Evolutionary conservation across 169 alveolate genomes (phyloP).

Genomic region (Hepatocystis sp.): DNA sequence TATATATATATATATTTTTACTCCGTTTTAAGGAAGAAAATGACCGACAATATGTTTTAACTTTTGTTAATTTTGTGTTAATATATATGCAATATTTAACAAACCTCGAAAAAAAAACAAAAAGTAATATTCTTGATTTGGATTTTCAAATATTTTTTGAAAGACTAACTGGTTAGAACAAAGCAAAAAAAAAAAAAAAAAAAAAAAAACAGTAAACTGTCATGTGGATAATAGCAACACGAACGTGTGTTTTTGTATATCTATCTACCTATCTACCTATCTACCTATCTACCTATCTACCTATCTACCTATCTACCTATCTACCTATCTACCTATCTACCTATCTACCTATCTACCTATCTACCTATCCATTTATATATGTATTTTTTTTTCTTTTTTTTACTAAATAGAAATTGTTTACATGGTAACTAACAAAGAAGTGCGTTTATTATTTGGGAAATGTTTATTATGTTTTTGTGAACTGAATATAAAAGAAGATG

Average conservation of each 20-base stretch:
- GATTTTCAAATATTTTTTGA: slow-evolving; percentile 11
- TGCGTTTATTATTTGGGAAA: slow-evolving; percentile 45
- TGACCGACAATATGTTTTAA: slow-evolving; percentile 29
- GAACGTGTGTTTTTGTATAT: not conserved
- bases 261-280: slow-evolving; percentile 4
- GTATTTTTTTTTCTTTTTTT: not conserved
- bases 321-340: too few relatives aligned
- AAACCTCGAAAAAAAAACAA: slow-evolving; percentile 11
- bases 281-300: too few relatives aligned
- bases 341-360: not conserved
- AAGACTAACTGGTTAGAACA: slow-evolving; percentile 30
- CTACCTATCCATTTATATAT: not conserved
- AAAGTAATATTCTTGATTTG: slow-evolving; percentile 13
- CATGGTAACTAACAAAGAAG: slow-evolving; percentile 57
- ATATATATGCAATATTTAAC: slow-evolving; percentile 43
- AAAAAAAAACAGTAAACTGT: not conserved
- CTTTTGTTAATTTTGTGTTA: slow-evolving; percentile 23
- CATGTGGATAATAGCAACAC: not conserved
- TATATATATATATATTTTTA: not conserved
- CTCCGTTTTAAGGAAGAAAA: slow-evolving; percentile 40
- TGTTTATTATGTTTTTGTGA: slow-evolving; percentile 43
- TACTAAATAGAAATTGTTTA: slow-evolving; percentile 18
- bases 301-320: too few relatives aligned
- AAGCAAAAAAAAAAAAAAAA: not conserved
- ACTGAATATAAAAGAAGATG: slow-evolving; percentile 36